These are phyloP conservation scores for Arabidopsis thaliana DNA, from an alignment of 345 rosid genomes.

Conservation along the genomic window DNA sequence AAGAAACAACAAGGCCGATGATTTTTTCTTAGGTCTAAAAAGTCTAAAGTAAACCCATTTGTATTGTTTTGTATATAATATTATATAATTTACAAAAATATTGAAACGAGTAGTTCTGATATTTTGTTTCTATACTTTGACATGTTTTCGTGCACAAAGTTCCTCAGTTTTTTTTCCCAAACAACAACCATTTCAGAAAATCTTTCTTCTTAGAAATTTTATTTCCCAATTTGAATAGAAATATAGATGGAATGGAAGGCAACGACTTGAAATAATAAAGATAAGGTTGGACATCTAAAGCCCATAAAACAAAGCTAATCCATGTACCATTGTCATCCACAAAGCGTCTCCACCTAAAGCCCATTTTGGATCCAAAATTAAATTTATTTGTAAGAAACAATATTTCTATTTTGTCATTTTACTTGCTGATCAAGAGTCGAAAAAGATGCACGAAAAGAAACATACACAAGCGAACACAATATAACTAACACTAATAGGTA, in stretches of 20 bases:
- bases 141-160: no score
- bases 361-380: background rate
- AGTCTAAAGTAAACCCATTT: no score
- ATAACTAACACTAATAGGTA: slow-evolving; percentile 1
- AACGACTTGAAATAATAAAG: background rate
- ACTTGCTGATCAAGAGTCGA: background rate
- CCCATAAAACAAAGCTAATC: slow-evolving; percentile 4
- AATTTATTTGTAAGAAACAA: no score
- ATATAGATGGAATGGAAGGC: background rate
- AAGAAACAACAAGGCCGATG: no score
- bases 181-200: background rate
- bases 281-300: background rate
- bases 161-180: background rate
- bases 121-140: no score
- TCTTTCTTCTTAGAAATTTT: background rate
- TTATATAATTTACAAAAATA: no score
- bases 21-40: no score
- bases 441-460: slow-evolving; percentile 9
- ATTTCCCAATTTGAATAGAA: background rate
- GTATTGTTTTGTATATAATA: no score
- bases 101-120: no score
- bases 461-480: slow-evolving; percentile 11
- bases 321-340: background rate
- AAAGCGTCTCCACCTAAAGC: background rate
- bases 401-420: background rate